These are phyloP conservation scores for Sphaerulina populicola DNA, from an alignment of 2,329 filamentous ascomycete genomes.

Conservation along the genomic window DNA sequence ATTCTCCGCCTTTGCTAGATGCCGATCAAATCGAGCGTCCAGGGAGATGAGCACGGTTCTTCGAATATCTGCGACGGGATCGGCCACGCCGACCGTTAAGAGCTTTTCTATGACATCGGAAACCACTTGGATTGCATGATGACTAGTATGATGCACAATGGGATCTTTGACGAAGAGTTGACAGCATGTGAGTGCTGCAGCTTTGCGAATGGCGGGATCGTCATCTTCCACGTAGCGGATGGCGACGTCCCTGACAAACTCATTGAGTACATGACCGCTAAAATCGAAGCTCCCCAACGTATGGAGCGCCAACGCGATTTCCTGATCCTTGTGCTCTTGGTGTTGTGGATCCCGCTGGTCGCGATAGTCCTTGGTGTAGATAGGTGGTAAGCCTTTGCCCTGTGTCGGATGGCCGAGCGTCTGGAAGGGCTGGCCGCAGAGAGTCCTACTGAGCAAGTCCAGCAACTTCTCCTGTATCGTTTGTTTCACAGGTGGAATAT, in stretches of 20 bases:
- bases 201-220: constrained; percentile 84
- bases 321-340: constrained; percentile 70
- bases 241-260: constrained; percentile 96
- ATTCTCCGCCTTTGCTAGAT: constrained; percentile 95
- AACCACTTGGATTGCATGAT: constrained; percentile 93
- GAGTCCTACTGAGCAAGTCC: constrained; percentile 87
- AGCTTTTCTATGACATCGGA: constrained; percentile 97
- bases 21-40: constrained; percentile 87
- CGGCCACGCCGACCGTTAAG: constrained; percentile 86
- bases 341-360: constrained; percentile 77
- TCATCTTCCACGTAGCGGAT: constrained; percentile 98
- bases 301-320: constrained; percentile 86
- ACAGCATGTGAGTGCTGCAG: constrained; percentile 91
- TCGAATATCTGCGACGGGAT: constrained; percentile 78
- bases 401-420: constrained; percentile 86
- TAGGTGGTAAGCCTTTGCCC: constrained; percentile 68
- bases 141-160: constrained; percentile 95
- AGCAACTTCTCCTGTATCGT: constrained; percentile 89
- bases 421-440: constrained; percentile 86
- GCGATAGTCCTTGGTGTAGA: constrained; percentile 58
- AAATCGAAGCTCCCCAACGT: constrained; percentile 99
- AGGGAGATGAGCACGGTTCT: constrained; percentile 80
- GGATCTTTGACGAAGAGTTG: constrained; percentile 95
- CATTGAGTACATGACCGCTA: constrained; percentile 81
- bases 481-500: constrained; percentile 87